These are phyloP conservation scores for Decorospora gaudefroyi DNA, from an alignment of 2,329 filamentous ascomycete genomes.

Conservation along the genomic window DNA sequence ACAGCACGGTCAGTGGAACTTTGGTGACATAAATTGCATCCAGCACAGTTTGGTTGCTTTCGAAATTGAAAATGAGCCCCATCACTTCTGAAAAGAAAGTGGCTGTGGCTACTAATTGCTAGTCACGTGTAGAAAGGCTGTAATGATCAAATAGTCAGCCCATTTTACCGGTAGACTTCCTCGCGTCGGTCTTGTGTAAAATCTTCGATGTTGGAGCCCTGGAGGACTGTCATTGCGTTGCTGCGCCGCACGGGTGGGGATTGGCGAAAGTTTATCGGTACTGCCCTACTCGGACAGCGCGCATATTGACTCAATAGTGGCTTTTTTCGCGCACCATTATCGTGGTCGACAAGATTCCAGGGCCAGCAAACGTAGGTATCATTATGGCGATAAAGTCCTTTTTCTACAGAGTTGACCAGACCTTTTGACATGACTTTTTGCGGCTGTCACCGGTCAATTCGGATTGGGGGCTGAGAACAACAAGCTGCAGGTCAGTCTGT, in stretches of 20 bases:
- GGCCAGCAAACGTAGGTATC: conserved; percentile 1
- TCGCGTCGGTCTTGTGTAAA: conserved; percentile 15
- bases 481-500: conserved; percentile 22
- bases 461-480: conserved; percentile 21
- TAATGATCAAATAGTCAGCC: conserved; percentile 18
- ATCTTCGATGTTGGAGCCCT: conserved; percentile 2
- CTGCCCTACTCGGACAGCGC: conserved; percentile 13
- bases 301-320: conserved; percentile 26
- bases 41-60: no score
- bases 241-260: conserved; percentile 29
- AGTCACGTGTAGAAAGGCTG: conserved; percentile 15
- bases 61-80: no score
- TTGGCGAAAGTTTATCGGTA: conserved; percentile 20
- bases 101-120: conserved; percentile 9
- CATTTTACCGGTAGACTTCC: conserved; percentile 12
- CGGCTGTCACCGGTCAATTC: conserved; percentile 12
- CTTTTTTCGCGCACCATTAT: conserved; percentile 13
- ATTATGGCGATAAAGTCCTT: conserved; percentile 13
- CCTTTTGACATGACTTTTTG: conserved; percentile 10
- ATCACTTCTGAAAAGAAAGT: no score
- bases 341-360: conserved; percentile 11
- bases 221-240: conserved; percentile 16
- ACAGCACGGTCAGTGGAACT: no score
- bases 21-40: conserved; percentile 2
- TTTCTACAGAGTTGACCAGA: conserved; percentile 17